Evolutionary conservation across 495 filamentous ascomycete genomes (phyloP).

Genomic region (Penicillium chermesinum): DNA sequence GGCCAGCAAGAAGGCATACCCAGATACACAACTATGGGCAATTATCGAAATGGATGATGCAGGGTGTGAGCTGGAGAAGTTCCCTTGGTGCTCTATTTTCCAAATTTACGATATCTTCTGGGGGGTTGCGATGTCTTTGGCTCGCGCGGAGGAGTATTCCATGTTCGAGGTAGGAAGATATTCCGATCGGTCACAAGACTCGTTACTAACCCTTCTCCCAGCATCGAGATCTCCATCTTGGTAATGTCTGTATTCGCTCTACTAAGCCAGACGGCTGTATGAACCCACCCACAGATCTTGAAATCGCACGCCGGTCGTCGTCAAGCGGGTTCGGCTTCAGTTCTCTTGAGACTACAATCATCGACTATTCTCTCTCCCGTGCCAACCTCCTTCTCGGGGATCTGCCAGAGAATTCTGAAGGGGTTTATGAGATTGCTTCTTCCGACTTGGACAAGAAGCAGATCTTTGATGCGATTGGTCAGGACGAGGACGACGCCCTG

Average conservation of each 20-base stretch:
- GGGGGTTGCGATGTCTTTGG: conserved; percentile 69
- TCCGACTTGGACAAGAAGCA: conserved; percentile 44
- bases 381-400: conserved; percentile 36
- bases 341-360: conserved; percentile 70
- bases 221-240: conserved; percentile 85
- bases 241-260: conserved; percentile 72
- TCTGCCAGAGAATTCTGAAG: conserved; percentile 20
- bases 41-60: conserved; percentile 87
- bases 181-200: not conserved
- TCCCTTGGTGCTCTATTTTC: conserved; percentile 45
- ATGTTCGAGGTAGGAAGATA: conserved; percentile 60
- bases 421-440: conserved; percentile 34
- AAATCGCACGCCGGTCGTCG: conserved; percentile 24
- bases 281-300: conserved; percentile 29
- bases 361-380: conserved; percentile 86
- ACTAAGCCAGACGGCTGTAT: conserved; percentile 32
- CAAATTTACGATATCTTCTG: conserved; percentile 84
- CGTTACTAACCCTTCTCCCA: conserved; percentile 9
- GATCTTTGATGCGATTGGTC: conserved; percentile 41
- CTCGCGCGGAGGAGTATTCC: conserved; percentile 65
- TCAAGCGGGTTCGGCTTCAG: conserved; percentile 60
- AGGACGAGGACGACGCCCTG: conserved; percentile 40
- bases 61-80: conserved; percentile 68
- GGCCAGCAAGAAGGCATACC: conserved; percentile 51
- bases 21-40: conserved; percentile 66